Percentiles rank a stretch among this genome's conserved stretches.
phyloP scores from a whole-genome alignment of 2,329 filamentous ascomycete genomes.

The Aureobasidium lini region DNA sequence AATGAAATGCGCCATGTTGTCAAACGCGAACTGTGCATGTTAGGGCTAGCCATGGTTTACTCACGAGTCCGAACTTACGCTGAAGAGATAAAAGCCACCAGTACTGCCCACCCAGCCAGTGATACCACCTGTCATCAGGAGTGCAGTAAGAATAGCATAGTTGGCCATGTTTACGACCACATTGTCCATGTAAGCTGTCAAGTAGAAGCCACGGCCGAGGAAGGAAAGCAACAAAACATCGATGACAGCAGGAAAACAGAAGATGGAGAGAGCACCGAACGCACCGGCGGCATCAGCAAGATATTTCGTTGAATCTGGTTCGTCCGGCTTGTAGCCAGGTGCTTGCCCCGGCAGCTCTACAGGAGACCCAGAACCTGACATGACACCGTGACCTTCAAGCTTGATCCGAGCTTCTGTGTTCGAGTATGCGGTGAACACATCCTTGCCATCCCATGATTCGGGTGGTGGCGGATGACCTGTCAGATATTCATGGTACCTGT shows the following conservation, averaged over 20 bases:
- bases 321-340: constrained; percentile 15
- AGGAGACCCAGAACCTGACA: constrained; percentile 15
- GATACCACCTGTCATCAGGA: constrained; percentile 53
- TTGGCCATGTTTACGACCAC: constrained; percentile 12
- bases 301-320: constrained; percentile 9
- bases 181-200: constrained; percentile 50
- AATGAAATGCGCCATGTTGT: constrained; percentile 18
- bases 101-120: constrained; percentile 58
- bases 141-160: constrained; percentile 18
- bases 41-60: background rate
- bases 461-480: constrained; percentile 16
- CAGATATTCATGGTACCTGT: constrained; percentile 14
- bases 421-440: constrained; percentile 18
- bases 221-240: constrained; percentile 54
- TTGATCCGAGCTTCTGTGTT: constrained; percentile 22
- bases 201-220: constrained; percentile 53
- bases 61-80: constrained; percentile 15
- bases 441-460: constrained; percentile 15
- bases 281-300: constrained; percentile 1
- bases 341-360: constrained; percentile 13
- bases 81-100: constrained; percentile 49
- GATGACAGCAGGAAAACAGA: constrained; percentile 55
- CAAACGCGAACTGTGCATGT: constrained; percentile 14
- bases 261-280: constrained; percentile 35
- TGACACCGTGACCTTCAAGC: constrained; percentile 12